A percentile compares a stretch with the other conserved stretches of the same genome.
Evolutionary conservation across 495 filamentous ascomycete species (phyloP).

Genomic region (Daldinia concentrica): DNA sequence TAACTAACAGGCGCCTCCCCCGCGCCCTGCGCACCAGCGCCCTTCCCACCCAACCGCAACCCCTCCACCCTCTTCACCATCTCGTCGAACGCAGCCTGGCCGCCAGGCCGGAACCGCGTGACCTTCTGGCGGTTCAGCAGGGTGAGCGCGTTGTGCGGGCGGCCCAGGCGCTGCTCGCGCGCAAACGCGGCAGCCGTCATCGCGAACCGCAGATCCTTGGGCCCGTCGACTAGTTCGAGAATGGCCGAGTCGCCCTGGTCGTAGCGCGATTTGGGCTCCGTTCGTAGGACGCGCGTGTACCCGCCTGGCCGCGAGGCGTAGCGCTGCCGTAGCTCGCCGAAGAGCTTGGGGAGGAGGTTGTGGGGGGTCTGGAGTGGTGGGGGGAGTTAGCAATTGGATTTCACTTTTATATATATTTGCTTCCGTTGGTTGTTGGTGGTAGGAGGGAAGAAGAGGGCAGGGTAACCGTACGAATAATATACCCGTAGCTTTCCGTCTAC

Average conservation of each 20-base stretch:
- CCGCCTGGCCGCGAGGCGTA: constrained; percentile 86
- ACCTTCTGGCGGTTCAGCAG: constrained; percentile 82
- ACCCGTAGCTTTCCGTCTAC: constrained; percentile 68
- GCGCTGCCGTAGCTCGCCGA: constrained; percentile 80
- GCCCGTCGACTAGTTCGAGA: constrained; percentile 95
- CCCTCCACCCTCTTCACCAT: constrained; percentile 71
- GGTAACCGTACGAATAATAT: constrained; percentile 79
- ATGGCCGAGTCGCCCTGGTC: constrained; percentile 90
- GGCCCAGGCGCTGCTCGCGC: constrained; percentile 62
- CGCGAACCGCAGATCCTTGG: constrained; percentile 92
- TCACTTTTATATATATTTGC: not conserved
- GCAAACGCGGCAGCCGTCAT: constrained; percentile 86
- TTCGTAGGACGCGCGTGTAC: constrained; percentile 91
- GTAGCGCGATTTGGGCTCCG: constrained; percentile 77
- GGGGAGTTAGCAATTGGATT: not conserved
- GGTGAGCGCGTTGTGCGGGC: constrained; percentile 72
- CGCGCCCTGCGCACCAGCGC: not conserved
- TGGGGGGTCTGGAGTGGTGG: constrained; percentile 58
- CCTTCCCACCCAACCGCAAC: constrained; percentile 39
- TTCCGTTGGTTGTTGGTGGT: not conserved
- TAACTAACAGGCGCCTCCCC: not conserved
- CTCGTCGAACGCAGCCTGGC: constrained; percentile 70
- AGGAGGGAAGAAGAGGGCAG: not conserved
- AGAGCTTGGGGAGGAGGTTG: constrained; percentile 82
- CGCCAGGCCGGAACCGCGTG: constrained; percentile 76